Evolutionary conservation across 139 green algal species (phyloP), one percentile per base, ranked within the genome.

Genomic region (Ostreobium quekettii): DNA sequence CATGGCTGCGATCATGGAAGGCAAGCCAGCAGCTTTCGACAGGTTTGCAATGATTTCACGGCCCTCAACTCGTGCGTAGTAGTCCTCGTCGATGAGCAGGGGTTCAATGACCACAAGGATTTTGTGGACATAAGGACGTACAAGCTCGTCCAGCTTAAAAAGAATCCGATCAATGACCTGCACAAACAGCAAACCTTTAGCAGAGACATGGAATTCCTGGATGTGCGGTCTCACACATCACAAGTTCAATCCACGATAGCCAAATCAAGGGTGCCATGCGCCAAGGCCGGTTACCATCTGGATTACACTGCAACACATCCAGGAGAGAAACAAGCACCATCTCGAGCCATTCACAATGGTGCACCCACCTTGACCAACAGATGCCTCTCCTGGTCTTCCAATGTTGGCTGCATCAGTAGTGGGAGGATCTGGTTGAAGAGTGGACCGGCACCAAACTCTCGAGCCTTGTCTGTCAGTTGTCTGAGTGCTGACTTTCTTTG

Each of bases 61-160:
- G 0, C 94, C 94, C 81, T 99, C 93, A 47, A 97, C 90, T 58
- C 93, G 88, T 1, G 93, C 94, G 66, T 99, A 99, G 84, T 99
- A 99, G 82, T 99, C 94, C 83, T 99, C 94, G 67, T 99, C 94
- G 72, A 99, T 99, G 5, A 99, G 84, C 81, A 99, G 85, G 19
- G 94, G 94, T 85, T 99, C 91, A 66, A 99, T 99, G 53, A 99
- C 94, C 33, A 99, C 94, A 70, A 99, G 85, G 72, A 99, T 99
- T 80, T 99, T 98, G 86, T 99, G 94, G 70, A 97, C 93, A 64
- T 91, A 98, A 3, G 94, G 94, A 4, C 94, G 84, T 42, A 99
- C 94, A 37, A 98, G 82, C 78, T 99, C 94, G 63, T 99, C 94
- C 73, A 99, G 83, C 77, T 95, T 95, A 87, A 94, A 97, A 64